These are phyloP conservation scores for Phytophthora cactorum DNA, from an alignment of 352 stramenopile species.

Conservation along the genomic window DNA sequence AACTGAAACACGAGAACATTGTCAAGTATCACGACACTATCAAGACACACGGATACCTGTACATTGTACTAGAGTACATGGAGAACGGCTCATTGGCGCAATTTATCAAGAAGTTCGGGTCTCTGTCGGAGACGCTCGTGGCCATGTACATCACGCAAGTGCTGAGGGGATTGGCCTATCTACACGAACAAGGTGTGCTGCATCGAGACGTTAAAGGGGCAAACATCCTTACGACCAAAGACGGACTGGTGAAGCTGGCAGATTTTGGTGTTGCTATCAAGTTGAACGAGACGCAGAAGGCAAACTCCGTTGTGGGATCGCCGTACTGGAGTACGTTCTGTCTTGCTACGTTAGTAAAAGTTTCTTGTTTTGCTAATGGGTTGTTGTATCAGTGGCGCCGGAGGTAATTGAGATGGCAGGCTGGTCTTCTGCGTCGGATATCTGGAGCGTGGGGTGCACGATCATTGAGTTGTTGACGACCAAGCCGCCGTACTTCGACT, in stretches of 20 bases:
- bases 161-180: slow-evolving; percentile 87
- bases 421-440: slow-evolving; percentile 92
- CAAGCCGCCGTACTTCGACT: slow-evolving; percentile 94
- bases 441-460: slow-evolving; percentile 95
- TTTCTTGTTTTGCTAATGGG: background rate
- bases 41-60: slow-evolving; percentile 79
- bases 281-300: slow-evolving; percentile 87
- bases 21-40: slow-evolving; percentile 96
- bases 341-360: background rate
- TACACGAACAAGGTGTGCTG: slow-evolving; percentile 93
- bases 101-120: slow-evolving; percentile 94
- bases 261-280: slow-evolving; percentile 94
- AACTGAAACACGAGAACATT: slow-evolving; percentile 95
- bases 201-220: slow-evolving; percentile 94
- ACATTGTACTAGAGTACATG: slow-evolving; percentile 94
- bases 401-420: slow-evolving; percentile 97
- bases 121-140: slow-evolving; percentile 91
- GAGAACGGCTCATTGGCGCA: slow-evolving; percentile 93
- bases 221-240: slow-evolving; percentile 94
- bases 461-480: slow-evolving; percentile 95
- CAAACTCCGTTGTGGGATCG: slow-evolving; percentile 92
- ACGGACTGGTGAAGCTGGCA: slow-evolving; percentile 91
- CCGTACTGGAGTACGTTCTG: slow-evolving; percentile 92
- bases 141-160: slow-evolving; percentile 95
- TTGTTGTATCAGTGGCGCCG: slow-evolving; percentile 83